Evolutionary conservation across 1,139 yeast species (phyloP).

Genomic region (Blastobotrys arbuscula): DNA sequence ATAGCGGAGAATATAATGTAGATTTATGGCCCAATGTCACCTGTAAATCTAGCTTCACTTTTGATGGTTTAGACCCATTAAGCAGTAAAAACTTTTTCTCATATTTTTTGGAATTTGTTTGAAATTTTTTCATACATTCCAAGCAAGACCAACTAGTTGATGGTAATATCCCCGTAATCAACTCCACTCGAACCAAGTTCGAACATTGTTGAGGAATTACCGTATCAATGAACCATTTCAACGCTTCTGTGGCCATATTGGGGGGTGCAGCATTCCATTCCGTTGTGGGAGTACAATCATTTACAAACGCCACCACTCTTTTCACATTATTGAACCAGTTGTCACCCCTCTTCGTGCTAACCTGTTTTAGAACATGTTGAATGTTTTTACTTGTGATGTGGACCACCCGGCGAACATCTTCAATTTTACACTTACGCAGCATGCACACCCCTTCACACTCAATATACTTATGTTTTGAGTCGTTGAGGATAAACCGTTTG

Average conservation of each 20-base stretch:
- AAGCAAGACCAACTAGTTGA: not conserved
- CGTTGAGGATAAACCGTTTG: not conserved
- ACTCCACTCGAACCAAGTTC: not conserved
- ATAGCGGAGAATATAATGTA: not conserved
- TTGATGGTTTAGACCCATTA: not conserved
- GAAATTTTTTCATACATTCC: not conserved
- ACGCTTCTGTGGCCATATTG: conserved; percentile 1
- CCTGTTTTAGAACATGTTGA: conserved; percentile 1
- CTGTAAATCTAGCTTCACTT: not conserved
- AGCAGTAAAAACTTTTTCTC: not conserved
- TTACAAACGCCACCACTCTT: conserved; percentile 1
- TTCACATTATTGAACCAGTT: conserved; percentile 3
- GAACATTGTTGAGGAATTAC: conserved; percentile 1
- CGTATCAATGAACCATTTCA: conserved; percentile 3
- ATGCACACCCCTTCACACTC: not conserved
- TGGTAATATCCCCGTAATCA: not conserved
- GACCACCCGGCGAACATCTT: not conserved
- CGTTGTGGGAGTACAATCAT: not conserved
- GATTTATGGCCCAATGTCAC: conserved; percentile 2
- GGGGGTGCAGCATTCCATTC: conserved; percentile 3
- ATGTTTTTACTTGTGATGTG: not conserved
- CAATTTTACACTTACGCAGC: not conserved
- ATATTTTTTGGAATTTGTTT: not conserved
- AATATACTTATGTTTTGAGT: not conserved
- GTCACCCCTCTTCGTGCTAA: not conserved